These are phyloP conservation scores for Scytalidium lignicola DNA, from an alignment of 2,329 filamentous ascomycete genomes.

Conservation along the genomic window DNA sequence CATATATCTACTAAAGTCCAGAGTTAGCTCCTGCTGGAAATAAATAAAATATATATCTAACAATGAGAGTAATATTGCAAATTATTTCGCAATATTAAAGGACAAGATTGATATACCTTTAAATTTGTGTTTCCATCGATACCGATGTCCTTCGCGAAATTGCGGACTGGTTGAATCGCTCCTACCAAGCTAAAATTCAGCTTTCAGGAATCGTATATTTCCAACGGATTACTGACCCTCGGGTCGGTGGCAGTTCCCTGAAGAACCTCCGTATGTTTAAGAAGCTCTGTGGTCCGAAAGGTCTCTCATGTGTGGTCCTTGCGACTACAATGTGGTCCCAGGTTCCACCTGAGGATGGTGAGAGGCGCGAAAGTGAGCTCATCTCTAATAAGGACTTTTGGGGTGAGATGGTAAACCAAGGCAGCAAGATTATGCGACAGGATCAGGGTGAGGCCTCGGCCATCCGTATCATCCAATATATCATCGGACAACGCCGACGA, in stretches of 20 bases:
- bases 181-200: background rate
- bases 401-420: conserved; percentile 6
- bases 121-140: too few relatives aligned
- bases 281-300: conserved; percentile 31
- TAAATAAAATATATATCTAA: too few relatives aligned
- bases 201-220: conserved; percentile 4
- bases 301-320: conserved; percentile 30
- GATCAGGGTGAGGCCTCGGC: background rate
- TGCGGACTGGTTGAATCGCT: background rate
- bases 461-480: conserved; percentile 1
- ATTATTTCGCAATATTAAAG: too few relatives aligned
- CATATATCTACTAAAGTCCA: too few relatives aligned
- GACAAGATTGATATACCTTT: too few relatives aligned
- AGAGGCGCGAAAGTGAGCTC: conserved; percentile 17
- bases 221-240: conserved; percentile 2
- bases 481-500: background rate
- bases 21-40: too few relatives aligned
- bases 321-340: conserved; percentile 33
- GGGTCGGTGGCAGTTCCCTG: background rate
- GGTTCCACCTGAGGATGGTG: conserved; percentile 8
- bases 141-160: conserved; percentile 1
- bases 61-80: too few relatives aligned
- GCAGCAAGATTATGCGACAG: too few relatives aligned
- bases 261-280: conserved; percentile 33
- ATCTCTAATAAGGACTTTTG: conserved; percentile 1